Evolutionary conservation across 345 rosid genomes (phyloP).

Genomic region (Gossypium australe): DNA sequence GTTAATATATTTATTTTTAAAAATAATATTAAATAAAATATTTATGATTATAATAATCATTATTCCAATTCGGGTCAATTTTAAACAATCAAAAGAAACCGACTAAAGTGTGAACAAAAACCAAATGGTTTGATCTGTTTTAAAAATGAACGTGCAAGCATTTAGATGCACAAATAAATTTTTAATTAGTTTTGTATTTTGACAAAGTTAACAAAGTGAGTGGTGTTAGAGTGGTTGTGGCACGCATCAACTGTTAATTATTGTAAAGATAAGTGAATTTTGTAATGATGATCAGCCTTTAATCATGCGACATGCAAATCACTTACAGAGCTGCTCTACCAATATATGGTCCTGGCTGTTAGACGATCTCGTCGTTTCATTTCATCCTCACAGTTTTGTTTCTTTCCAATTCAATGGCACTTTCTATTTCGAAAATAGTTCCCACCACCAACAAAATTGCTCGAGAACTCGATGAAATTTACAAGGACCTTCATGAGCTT

Average conservation of each 20-base stretch:
- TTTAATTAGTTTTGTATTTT: background rate
- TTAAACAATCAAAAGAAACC: no score
- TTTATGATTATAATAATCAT: no score
- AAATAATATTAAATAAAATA: no score
- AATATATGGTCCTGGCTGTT: no score
- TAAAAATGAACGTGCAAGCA: background rate
- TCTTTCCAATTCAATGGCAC: conserved; percentile 2
- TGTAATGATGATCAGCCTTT: no score
- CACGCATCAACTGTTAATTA: background rate
- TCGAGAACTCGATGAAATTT: background rate
- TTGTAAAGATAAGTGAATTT: background rate
- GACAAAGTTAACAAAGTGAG: background rate
- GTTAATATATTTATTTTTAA: no score
- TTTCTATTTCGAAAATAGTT: background rate
- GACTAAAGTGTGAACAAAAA: no score
- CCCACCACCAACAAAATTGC: background rate
- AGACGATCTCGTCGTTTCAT: background rate
- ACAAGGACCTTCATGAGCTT: conserved; percentile 6
- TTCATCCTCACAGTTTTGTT: background rate
- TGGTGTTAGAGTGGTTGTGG: background rate
- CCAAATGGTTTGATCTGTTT: no score
- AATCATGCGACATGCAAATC: no score
- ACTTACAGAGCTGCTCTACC: no score
- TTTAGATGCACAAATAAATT: background rate
- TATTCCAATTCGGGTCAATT: no score